phyloP scores from a whole-genome alignment of 2,329 filamentous ascomycete species.

The Zymoseptoria ardabiliae region DNA sequence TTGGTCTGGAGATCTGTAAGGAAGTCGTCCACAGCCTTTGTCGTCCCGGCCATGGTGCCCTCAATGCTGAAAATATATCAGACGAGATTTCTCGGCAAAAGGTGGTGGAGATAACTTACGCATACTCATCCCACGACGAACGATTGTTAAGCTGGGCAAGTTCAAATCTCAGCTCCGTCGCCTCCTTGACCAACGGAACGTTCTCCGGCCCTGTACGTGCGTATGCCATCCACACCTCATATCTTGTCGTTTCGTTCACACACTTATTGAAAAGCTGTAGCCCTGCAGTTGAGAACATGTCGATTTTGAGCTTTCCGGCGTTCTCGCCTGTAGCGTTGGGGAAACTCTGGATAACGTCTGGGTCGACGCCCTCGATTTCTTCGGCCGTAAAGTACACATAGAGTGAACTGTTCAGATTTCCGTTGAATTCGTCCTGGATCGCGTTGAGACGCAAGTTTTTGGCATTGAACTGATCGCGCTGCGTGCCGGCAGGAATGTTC shows the following conservation, averaged over 20 bases:
- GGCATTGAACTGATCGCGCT: slow-evolving; percentile 71
- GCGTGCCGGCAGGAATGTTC: slow-evolving; percentile 56
- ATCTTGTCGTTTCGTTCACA: neutral
- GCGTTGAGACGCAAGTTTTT: slow-evolving; percentile 69
- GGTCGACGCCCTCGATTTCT: slow-evolving; percentile 66
- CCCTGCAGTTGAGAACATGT: neutral
- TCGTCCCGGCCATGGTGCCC: slow-evolving; percentile 2
- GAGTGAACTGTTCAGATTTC: slow-evolving; percentile 68
- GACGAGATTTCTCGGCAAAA: neutral
- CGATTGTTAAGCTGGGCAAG: neutral
- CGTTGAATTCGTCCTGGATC: slow-evolving; percentile 64
- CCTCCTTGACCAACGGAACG: neutral
- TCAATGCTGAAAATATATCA: neutral
- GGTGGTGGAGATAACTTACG: neutral
- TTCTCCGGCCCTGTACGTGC: neutral
- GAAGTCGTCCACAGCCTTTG: slow-evolving; percentile 1
- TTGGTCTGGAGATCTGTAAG: neutral
- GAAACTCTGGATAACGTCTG: slow-evolving; percentile 55
- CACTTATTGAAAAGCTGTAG: neutral
- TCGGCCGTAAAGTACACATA: slow-evolving; percentile 67
- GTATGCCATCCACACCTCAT: neutral
- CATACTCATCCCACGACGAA: neutral
- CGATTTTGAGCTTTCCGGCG: slow-evolving; percentile 54
- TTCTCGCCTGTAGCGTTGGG: slow-evolving; percentile 66
- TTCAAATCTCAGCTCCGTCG: slow-evolving; percentile 2